A percentile compares a stretch with the other conserved stretches of the same genome.
Conservation (phyloP, 306 rosid genomes). For the Dryas alaskensis region DNA sequence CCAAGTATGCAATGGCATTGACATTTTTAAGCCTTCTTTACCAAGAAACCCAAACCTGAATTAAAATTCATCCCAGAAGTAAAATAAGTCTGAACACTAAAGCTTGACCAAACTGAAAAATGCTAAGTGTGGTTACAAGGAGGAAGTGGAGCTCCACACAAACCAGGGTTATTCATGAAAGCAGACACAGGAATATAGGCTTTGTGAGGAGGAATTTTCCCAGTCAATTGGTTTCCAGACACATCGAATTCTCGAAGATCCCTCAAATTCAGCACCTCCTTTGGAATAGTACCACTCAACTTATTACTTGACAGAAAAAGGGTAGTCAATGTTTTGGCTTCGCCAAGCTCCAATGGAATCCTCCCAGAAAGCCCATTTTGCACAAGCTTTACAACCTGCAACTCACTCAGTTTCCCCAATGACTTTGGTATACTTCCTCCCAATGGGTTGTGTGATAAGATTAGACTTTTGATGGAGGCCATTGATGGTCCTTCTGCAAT, state of each 20-base stretch:
- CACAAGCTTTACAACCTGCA: constrained; percentile 35
- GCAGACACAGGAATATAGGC: constrained; percentile 37
- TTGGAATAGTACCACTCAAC: constrained; percentile 48
- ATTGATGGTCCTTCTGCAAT: constrained; percentile 38
- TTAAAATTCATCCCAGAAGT: too few species aligned
- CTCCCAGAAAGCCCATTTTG: constrained; percentile 34
- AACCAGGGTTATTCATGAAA: constrained; percentile 45
- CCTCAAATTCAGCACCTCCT: constrained; percentile 38
- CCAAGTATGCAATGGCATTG: neutral
- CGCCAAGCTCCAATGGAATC: constrained; percentile 45
- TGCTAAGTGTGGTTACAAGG: constrained; percentile 43
- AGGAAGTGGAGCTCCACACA: constrained; percentile 65
- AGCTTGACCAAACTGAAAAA: neutral
- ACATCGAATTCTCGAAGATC: constrained; percentile 41
- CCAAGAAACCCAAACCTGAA: too few species aligned
- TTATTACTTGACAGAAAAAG: constrained; percentile 40
- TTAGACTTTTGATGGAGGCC: constrained; percentile 36
- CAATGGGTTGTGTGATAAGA: constrained; percentile 38
- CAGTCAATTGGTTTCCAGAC: constrained; percentile 40
- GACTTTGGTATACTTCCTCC: constrained; percentile 49
- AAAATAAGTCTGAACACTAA: too few species aligned
- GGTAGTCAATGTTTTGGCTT: constrained; percentile 21
- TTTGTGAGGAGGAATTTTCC: constrained; percentile 42
- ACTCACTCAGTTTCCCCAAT: constrained; percentile 33
- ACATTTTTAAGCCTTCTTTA: neutral